A percentile compares a stretch with the other conserved stretches of the same genome.
Conservation (phyloP, 1,284 basidiomycete species). For the Rhodotorula sp. region DNA sequence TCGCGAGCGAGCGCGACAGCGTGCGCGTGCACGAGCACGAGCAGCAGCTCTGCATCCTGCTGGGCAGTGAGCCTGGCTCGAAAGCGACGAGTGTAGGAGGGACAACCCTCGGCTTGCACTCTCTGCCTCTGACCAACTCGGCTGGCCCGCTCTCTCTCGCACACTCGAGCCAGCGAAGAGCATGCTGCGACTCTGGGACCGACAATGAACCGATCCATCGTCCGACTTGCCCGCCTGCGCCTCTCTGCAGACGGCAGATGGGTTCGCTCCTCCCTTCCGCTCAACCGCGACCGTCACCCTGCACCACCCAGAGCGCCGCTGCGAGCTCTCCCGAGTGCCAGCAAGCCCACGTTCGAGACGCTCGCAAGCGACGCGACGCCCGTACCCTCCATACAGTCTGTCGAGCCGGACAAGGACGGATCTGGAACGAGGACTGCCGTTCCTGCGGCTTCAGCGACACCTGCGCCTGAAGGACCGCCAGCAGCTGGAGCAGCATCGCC, state of each 20-base stretch:
- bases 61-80: too few species aligned
- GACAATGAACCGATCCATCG: background rate
- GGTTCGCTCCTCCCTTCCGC: background rate
- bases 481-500: background rate
- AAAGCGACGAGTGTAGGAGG: too few species aligned
- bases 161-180: too few species aligned
- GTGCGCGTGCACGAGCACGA: too few species aligned
- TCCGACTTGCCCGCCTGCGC: background rate
- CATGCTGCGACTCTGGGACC: too few species aligned
- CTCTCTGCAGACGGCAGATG: background rate
- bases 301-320: background rate
- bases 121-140: too few species aligned
- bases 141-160: too few species aligned
- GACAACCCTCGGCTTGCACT: too few species aligned
- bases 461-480: background rate
- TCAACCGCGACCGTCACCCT: constrained; percentile 10
- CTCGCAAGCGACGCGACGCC: constrained; percentile 15
- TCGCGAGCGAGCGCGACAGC: too few species aligned
- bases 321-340: background rate
- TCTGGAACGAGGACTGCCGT: background rate
- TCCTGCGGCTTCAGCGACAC: background rate
- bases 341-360: background rate
- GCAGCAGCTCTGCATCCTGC: too few species aligned
- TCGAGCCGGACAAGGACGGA: background rate
- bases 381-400: constrained; percentile 5